A percentile compares a stretch with the other conserved stretches of the same genome.
Evolutionary conservation across 169 alveolate species (phyloP).

Genomic region (Hepatocystis sp.): DNA sequence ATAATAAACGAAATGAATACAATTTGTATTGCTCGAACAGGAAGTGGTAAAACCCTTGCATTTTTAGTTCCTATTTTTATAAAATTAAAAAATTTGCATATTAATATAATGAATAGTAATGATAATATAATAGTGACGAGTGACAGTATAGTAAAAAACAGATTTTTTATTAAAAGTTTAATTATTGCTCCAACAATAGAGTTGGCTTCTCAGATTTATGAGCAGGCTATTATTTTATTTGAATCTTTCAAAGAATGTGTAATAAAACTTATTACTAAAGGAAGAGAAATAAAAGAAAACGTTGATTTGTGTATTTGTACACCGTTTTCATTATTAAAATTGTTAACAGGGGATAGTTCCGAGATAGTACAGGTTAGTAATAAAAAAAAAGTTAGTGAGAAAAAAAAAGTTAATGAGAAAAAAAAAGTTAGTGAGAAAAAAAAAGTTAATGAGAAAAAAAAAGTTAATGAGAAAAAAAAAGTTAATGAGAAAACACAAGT

Average conservation of each 20-base stretch:
- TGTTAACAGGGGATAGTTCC: no score
- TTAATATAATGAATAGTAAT: neutral
- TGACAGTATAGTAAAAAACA: neutral
- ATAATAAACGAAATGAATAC: conserved; percentile 79
- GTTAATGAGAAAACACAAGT: conserved; percentile 13
- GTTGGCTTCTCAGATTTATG: conserved; percentile 51
- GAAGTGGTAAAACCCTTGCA: conserved; percentile 88
- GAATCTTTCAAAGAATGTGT: conserved; percentile 15
- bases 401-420: neutral
- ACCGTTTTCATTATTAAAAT: conserved; percentile 15
- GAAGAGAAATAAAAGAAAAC: conserved; percentile 19
- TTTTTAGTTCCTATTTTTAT: conserved; percentile 81
- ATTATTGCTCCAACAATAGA: conserved; percentile 62
- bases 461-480: neutral
- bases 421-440: neutral
- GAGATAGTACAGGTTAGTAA: no score
- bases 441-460: neutral
- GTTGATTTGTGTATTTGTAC: conserved; percentile 57
- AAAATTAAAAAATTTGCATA: neutral
- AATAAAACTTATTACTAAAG: conserved; percentile 13
- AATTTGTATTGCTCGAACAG: conserved; percentile 86
- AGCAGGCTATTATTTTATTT: conserved; percentile 43
- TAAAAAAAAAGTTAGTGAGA: conserved; percentile 3
- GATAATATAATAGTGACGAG: neutral
- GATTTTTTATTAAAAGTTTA: conserved; percentile 18